A percentile compares a stretch with the other conserved stretches of the same genome.
Evolutionary conservation across 2,329 filamentous ascomycete species (phyloP).

Genomic region (Verticillium longisporum): DNA sequence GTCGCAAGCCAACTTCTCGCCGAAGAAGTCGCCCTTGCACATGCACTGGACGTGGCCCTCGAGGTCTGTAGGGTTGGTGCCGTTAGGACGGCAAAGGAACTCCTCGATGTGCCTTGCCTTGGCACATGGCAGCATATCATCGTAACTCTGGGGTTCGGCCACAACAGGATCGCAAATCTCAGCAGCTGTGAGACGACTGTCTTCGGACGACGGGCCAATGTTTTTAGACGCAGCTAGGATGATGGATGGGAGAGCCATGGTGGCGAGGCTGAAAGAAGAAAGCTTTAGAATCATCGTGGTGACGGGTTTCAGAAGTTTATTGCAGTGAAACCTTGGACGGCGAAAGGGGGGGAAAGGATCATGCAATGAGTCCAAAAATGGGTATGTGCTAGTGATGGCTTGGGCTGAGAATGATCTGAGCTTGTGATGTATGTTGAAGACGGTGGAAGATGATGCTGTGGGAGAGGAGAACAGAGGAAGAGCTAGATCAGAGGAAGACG

Average conservation of each 20-base stretch:
- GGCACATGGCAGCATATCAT: constrained; percentile 23
- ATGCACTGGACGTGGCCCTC: constrained; percentile 28
- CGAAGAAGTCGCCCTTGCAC: constrained; percentile 35
- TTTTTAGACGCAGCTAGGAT: neutral
- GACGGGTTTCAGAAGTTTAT: no score
- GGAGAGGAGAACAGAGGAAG: neutral
- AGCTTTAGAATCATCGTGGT: neutral
- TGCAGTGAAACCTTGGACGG: neutral
- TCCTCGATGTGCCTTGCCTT: constrained; percentile 24
- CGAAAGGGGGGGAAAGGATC: neutral
- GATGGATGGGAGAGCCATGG: neutral
- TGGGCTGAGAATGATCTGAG: neutral
- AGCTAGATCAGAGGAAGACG: neutral
- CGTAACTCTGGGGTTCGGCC: neutral
- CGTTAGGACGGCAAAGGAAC: constrained; percentile 23
- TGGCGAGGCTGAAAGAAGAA: neutral
- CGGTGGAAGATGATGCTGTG: neutral
- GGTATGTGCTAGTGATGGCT: neutral
- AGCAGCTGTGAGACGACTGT: neutral
- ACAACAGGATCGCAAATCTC: neutral
- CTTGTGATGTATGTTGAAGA: neutral
- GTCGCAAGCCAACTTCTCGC: constrained; percentile 33
- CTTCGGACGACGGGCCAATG: neutral
- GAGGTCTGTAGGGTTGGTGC: constrained; percentile 14
- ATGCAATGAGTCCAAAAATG: neutral